Evolutionary conservation across 192 early-diverging fungal species (phyloP), one percentile per base, ranked within the genome.

Genomic region (Backusella psychrophila): DNA sequence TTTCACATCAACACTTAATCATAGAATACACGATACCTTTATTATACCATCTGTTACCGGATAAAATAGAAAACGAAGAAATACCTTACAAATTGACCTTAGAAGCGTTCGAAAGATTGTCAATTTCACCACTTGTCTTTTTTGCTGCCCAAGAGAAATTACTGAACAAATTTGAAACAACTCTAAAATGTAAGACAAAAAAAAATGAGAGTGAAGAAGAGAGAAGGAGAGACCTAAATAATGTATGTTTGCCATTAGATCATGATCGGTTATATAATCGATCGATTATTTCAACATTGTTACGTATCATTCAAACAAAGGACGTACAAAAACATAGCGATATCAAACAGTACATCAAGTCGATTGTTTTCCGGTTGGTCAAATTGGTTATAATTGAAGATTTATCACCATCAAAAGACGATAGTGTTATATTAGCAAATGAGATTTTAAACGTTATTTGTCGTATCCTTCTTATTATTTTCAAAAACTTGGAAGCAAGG

Each of bases 1-100:
- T 76, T 15, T 82, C 80, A 52, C 82, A 87, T 77, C 79, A 86
- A 5, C 52, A 66, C 0, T 69, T 81, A 6, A 71, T 92, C 15
- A 79, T 87, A 15, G 80, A 85, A 14, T 63, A 80, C 34, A 89
- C 90, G 0, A 41, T 91, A n/a, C 88, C 89, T 59, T 79, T 81
- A 1, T 74, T 92, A 35, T 82, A 90, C 38, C 68, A 79, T n/a
- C 76, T 83, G 68, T 78, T 92, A 19, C 87, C 89, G 2, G 6
- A 44, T 42, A 71, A 6, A 14, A 34, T 12, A 39, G 31, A 21
- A 38, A n/a, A 69, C 9, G n/a, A 44, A 6, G 19, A 21, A 11
- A 39, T 71, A 11, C 6, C 36, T 8, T 86, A 85, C n/a, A 76
- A 69, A 53, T 83, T 82, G 38, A 79, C 79, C 4, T 69, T 90